These are phyloP conservation scores for Aspergillus neoniger DNA, from an alignment of 2,329 filamentous ascomycete species.

Conservation along the genomic window DNA sequence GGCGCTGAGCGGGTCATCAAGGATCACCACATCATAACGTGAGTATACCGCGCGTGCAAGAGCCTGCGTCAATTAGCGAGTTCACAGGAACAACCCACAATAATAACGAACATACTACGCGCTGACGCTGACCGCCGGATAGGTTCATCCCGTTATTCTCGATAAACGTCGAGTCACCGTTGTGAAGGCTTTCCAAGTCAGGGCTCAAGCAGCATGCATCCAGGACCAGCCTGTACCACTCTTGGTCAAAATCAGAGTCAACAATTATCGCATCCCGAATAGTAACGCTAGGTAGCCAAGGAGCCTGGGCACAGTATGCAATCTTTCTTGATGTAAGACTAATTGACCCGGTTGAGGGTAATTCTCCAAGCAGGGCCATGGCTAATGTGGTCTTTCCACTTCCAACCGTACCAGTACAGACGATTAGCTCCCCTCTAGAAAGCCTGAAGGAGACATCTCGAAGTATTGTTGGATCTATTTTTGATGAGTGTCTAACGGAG, in stretches of 20 bases:
- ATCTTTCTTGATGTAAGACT: neutral
- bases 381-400: constrained; percentile 11
- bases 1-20: constrained; percentile 5
- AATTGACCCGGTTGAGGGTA: neutral
- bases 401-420: constrained; percentile 9
- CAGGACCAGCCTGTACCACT: neutral
- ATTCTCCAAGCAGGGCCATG: constrained; percentile 8
- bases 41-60: constrained; percentile 5
- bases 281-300: constrained; percentile 4
- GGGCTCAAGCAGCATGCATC: neutral
- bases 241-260: neutral
- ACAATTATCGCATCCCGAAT: constrained; percentile 4
- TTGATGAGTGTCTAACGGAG: neutral
- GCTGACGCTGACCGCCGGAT: constrained; percentile 3
- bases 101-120: neutral
- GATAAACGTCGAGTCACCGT: neutral
- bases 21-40: neutral
- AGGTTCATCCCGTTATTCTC: neutral
- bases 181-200: neutral
- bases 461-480: neutral
- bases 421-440: neutral
- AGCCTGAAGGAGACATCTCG: neutral
- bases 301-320: neutral
- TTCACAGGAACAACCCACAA: no score
- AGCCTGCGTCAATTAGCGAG: neutral